A percentile compares a stretch with the other conserved stretches of the same genome.
phyloP scores from a whole-genome alignment of 768 basidiomycete species.

The Collybia sordida region DNA sequence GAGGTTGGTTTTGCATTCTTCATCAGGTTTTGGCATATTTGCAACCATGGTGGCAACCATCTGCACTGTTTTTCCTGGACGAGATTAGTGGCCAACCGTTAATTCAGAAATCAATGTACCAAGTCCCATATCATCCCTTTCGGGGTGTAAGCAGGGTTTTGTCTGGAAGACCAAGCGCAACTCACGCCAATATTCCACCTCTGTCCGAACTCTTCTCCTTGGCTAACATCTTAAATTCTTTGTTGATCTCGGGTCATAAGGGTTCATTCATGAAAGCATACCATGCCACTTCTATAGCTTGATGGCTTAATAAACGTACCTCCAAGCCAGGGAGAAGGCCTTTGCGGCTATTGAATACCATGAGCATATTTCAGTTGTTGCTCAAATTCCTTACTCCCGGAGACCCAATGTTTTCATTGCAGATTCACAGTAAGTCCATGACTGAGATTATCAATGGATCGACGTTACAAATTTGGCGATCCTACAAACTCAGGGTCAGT shows the following conservation, averaged over 20 bases:
- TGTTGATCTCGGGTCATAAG: background rate
- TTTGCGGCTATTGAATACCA: constrained; percentile 31
- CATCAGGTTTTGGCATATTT: constrained; percentile 53
- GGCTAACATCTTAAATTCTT: constrained; percentile 58
- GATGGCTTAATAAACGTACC: constrained; percentile 70
- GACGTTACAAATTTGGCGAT: constrained; percentile 63
- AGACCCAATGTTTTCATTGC: constrained; percentile 55
- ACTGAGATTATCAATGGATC: constrained; percentile 55
- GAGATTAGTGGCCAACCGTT: background rate
- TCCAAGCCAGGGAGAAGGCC: constrained; percentile 68
- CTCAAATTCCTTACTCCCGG: constrained; percentile 34
- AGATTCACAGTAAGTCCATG: constrained; percentile 50
- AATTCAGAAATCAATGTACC: constrained; percentile 26
- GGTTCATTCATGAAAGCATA: constrained; percentile 17
- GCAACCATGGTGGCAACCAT: constrained; percentile 80
- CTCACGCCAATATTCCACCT: constrained; percentile 65
- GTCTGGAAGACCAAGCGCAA: constrained; percentile 21
- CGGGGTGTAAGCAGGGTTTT: background rate
- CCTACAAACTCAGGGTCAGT: no score
- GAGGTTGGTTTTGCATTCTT: constrained; percentile 55
- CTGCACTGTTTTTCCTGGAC: constrained; percentile 66
- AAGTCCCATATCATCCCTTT: constrained; percentile 71
- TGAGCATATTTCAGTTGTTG: background rate
- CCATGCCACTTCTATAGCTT: constrained; percentile 78
- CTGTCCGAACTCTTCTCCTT: constrained; percentile 51